These are phyloP conservation scores for Sphagnum magellanicum DNA, from an alignment of 228 moss, liverwort and hornwort species.

Conservation along the genomic window DNA sequence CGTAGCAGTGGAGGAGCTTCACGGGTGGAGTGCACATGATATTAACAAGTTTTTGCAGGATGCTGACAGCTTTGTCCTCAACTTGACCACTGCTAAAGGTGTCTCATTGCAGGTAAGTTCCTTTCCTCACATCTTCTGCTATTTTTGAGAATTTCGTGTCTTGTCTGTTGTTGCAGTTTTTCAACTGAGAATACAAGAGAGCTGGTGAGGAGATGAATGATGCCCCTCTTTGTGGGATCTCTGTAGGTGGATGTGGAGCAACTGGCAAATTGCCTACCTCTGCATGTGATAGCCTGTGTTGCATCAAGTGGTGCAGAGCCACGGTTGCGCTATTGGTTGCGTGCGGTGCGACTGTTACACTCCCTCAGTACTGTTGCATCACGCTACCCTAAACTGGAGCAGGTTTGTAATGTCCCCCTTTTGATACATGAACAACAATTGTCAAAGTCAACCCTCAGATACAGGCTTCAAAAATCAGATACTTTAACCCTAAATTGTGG, in stretches of 20 bases:
- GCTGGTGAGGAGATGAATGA: not conserved
- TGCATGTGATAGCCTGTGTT: conserved; percentile 84
- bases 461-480: too few relatives aligned
- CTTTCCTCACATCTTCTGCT: not conserved
- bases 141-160: not conserved
- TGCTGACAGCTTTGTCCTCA: conserved; percentile 62
- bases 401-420: conserved; percentile 32
- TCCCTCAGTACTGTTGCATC: conserved; percentile 88
- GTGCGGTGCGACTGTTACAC: conserved; percentile 92
- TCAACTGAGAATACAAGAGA: not conserved
- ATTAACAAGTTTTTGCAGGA: conserved; percentile 75
- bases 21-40: conserved; percentile 73
- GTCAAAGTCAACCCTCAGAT: too few relatives aligned
- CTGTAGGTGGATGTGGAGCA: conserved; percentile 88
- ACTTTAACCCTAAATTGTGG: too few relatives aligned
- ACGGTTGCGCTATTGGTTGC: conserved; percentile 80
- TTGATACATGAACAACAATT: not conserved
- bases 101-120: conserved; percentile 57
- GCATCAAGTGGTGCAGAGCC: conserved; percentile 81
- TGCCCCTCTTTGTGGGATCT: not conserved
- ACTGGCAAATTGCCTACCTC: conserved; percentile 83
- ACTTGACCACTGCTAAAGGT: conserved; percentile 76
- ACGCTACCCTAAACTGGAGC: conserved; percentile 92
- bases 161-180: not conserved
- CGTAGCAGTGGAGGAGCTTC: conserved; percentile 92